Conservation (phyloP, 768 basidiomycete species). For the Solioccasus polychromus region DNA sequence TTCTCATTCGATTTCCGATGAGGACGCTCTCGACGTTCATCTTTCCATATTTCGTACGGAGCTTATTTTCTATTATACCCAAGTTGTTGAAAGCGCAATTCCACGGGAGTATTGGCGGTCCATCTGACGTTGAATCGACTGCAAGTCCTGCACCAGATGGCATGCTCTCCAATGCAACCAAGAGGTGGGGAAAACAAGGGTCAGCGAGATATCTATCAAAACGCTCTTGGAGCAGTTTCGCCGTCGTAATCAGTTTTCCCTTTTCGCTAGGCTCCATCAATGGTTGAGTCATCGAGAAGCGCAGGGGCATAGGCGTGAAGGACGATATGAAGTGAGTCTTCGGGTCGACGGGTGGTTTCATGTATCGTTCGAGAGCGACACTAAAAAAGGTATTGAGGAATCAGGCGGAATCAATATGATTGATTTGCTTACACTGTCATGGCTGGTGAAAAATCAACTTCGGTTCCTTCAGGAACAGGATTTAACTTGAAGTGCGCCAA, state of each 20-base stretch:
- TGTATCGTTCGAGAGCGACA: slow-evolving; percentile 16
- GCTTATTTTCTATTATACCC: slow-evolving; percentile 10
- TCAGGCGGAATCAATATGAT: too few species aligned
- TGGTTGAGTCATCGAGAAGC: slow-evolving; percentile 15
- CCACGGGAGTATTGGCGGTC: slow-evolving; percentile 1
- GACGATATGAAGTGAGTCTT: slow-evolving; percentile 19
- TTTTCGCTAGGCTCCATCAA: slow-evolving; percentile 9
- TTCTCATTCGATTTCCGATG: slow-evolving; percentile 11
- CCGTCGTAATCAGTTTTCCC: slow-evolving; percentile 11
- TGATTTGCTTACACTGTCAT: slow-evolving; percentile 14
- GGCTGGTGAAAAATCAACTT: slow-evolving; percentile 14
- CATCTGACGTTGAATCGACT: background rate
- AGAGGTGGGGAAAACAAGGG: slow-evolving; percentile 15
- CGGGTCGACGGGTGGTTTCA: slow-evolving; percentile 17
- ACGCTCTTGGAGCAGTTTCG: slow-evolving; percentile 10
- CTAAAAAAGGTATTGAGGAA: background rate
- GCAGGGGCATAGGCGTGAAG: slow-evolving; percentile 9
- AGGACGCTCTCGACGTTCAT: slow-evolving; percentile 2
- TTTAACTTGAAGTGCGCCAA: slow-evolving; percentile 23
- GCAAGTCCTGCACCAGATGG: background rate
- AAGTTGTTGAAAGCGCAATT: slow-evolving; percentile 11
- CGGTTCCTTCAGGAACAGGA: slow-evolving; percentile 10
- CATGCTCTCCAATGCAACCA: background rate
- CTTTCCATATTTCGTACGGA: slow-evolving; percentile 4
- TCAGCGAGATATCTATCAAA: slow-evolving; percentile 10